These are phyloP conservation scores for Entomortierella beljakovae DNA, from an alignment of 192 early-diverging fungal species.

Conservation along the genomic window DNA sequence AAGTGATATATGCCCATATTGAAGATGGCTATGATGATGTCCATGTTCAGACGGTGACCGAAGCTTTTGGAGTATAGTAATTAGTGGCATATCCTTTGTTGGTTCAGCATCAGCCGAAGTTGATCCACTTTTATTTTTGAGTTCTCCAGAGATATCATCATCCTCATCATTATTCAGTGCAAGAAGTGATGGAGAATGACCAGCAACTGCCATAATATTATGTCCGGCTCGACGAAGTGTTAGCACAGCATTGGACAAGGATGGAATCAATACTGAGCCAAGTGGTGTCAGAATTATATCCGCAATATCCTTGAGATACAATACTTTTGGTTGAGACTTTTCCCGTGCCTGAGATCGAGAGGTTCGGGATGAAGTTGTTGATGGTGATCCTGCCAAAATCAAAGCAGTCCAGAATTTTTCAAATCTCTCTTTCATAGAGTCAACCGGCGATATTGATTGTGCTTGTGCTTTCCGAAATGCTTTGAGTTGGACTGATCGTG, in stretches of 20 bases:
- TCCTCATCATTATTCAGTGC: constrained; percentile 11
- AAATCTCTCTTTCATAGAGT: constrained; percentile 40
- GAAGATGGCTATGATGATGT: constrained; percentile 1
- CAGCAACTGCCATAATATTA: constrained; percentile 59
- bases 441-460: constrained; percentile 3
- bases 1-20: constrained; percentile 8
- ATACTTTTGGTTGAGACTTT: constrained; percentile 46
- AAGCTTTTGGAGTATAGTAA: constrained; percentile 47
- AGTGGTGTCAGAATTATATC: constrained; percentile 57
- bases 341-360: not conserved
- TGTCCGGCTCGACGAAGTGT: constrained; percentile 56
- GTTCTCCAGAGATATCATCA: not conserved
- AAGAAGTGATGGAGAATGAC: constrained; percentile 57
- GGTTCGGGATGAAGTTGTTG: not conserved
- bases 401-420: constrained; percentile 57
- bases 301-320: constrained; percentile 63
- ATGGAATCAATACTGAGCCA: constrained; percentile 48
- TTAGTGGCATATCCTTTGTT: constrained; percentile 9
- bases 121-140: constrained; percentile 1
- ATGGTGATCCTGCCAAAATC: constrained; percentile 24
- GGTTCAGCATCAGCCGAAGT: constrained; percentile 21
- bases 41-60: constrained; percentile 19
- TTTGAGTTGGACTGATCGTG: constrained; percentile 1
- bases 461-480: constrained; percentile 31
- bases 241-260: constrained; percentile 57